These are phyloP conservation scores for Breviolum minutum DNA, from an alignment of 73 alveolate genomes.

Conservation along the genomic window DNA sequence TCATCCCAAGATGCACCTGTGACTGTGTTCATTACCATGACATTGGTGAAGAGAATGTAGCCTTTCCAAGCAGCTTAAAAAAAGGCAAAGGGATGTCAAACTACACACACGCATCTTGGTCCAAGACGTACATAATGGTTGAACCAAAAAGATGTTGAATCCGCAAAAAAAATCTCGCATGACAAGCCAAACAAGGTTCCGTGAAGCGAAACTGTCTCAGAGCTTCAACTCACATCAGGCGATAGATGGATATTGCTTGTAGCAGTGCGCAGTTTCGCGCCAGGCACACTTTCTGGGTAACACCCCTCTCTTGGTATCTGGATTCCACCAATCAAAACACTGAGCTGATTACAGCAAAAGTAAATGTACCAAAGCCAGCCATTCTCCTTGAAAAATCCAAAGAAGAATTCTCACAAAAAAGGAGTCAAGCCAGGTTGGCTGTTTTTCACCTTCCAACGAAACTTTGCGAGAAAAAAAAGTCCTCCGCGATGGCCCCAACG, in stretches of 20 bases:
- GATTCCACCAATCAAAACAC: background rate
- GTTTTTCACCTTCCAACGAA: background rate
- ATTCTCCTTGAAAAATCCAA: conserved; percentile 14
- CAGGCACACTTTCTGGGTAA: background rate
- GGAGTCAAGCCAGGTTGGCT: background rate
- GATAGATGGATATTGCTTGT: background rate
- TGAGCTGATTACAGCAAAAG: conserved; percentile 33
- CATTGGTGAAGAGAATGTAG: conserved; percentile 85
- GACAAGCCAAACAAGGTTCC: too few species aligned
- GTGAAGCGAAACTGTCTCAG: too few species aligned
- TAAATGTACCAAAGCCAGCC: conserved; percentile 92
- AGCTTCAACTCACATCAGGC: too few species aligned
- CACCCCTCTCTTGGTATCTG: background rate
- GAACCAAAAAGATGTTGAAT: too few species aligned
- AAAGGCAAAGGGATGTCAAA: background rate
- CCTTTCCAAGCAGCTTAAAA: background rate
- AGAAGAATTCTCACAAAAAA: background rate
- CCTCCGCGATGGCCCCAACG: conserved; percentile 87
- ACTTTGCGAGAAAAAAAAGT: background rate
- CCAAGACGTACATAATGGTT: background rate
- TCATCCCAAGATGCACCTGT: conserved; percentile 33
- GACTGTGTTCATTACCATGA: conserved; percentile 92
- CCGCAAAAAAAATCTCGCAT: too few species aligned
- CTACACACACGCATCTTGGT: background rate
- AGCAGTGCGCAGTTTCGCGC: background rate